Evolutionary conservation across 345 rosid species (phyloP).

Genomic region (Bretschneidera sinensis): DNA sequence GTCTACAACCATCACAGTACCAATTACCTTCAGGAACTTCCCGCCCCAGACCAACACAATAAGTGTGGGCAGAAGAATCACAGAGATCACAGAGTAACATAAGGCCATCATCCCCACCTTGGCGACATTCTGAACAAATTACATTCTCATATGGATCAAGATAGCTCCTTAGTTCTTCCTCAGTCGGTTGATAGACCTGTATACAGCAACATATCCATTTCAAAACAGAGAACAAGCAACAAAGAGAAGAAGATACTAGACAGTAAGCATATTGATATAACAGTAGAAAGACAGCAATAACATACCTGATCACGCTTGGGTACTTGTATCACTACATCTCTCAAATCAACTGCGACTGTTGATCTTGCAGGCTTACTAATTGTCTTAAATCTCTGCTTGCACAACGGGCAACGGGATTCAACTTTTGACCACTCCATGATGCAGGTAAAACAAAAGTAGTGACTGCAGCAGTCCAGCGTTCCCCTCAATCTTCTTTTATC

Average conservation of each 20-base stretch:
- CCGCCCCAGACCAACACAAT: slow-evolving; percentile 89
- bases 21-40: slow-evolving; percentile 98
- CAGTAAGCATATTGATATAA: not conserved
- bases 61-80: slow-evolving; percentile 98
- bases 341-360: slow-evolving; percentile 66
- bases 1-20: slow-evolving; percentile 96
- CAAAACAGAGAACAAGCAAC: slow-evolving; percentile 7
- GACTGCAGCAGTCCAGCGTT: slow-evolving; percentile 77
- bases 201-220: slow-evolving; percentile 16
- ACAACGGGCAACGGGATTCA: slow-evolving; percentile 94
- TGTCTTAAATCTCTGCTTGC: slow-evolving; percentile 88
- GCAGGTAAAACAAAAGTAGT: slow-evolving; percentile 95
- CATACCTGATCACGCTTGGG: slow-evolving; percentile 95
- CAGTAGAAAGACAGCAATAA: slow-evolving; percentile 11
- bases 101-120: slow-evolving; percentile 95
- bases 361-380: slow-evolving; percentile 82
- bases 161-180: slow-evolving; percentile 94
- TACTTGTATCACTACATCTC: slow-evolving; percentile 60
- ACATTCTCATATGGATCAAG: slow-evolving; percentile 92
- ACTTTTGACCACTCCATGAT: slow-evolving; percentile 98
- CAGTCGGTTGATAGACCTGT: slow-evolving; percentile 95
- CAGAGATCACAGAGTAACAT: slow-evolving; percentile 96
- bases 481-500: slow-evolving; percentile 84
- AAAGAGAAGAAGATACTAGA: slow-evolving; percentile 1
- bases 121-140: slow-evolving; percentile 88